Evolutionary conservation across 805 yeast species (phyloP), one percentile per base, ranked within the genome.

Genomic region (Suhomyces sp.): DNA sequence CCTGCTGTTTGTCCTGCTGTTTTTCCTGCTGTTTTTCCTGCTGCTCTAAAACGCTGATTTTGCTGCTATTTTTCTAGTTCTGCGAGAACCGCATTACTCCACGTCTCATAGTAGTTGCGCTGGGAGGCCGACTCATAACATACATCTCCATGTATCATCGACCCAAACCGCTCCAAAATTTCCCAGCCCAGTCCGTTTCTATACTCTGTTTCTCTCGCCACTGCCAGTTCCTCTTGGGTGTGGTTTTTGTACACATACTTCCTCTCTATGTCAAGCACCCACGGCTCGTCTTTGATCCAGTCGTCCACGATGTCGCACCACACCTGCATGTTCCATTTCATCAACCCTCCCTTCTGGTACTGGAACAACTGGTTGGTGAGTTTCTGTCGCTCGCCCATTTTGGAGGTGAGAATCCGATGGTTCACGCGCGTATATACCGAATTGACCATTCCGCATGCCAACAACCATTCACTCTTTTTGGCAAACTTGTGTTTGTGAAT

Each of bases 371-470:
- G 80, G 39, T 79, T 76, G 43, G 79, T 67, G 9, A 84, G 74
- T 35, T 73, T 69, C 13, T 77, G 64, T 51, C 74, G 79, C 21
- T 78, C 73, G 1, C 87, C 83, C 5, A 83, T 71, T 46, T 78
- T 79, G 10, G 67, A 61, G 3, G 68, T 62, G 13, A 85, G 63
- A 31, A 73, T 62, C 20, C 72, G 72, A 51, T 78, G 76, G 62
- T 84, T 83, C 29, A 86, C 73, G 13, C 83, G 72, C 17, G 75
- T 69, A 50, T 82, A 83, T 12, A 85, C 84, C 17, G 85, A 78
- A 33, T 85, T 72, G 0, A 86, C 75, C 55, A 87, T 62, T 0
- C 92, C 92, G 62, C 88, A 84, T 2, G 86, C 80, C 20, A 87
- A 64, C 6, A 83, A 82, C 90, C 91, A 86, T 39, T 84, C 85